Evolutionary conservation across 73 alveolate species (phyloP), one percentile per base, ranked within the genome.

Genomic region (Uronychia binucleata): DNA sequence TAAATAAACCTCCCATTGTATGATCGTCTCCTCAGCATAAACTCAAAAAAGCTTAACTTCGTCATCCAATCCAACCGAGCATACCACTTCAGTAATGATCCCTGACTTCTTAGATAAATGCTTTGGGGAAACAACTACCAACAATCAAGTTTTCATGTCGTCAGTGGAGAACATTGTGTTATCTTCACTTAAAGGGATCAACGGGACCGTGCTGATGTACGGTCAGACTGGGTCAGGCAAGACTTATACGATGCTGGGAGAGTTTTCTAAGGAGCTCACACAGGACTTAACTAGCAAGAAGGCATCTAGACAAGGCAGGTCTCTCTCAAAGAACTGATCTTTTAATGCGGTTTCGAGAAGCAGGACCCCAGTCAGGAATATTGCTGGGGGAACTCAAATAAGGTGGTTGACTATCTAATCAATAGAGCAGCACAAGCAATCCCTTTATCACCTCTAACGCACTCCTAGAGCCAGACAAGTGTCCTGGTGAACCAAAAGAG

Each of bases 201-300:
- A 92, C 67, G 97, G 94, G 5, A 92, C 97, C 14, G 81, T 92
- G 5, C 89, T 92, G 67, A 91, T 91, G 91, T 92, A 92, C 85
- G 97, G 97, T 32, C 88, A 88, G 79, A 92, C 97, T 0, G 97
- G 97, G 1, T 88, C 95, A 29, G 97, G 97, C 1, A 92, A 92
- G 80, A 92, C 97, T 74, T 92, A 89, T 77, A 92, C 97, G 1
- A 89, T 92, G 95, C 85, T 92, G 0, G 97, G 97, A 57, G 88
- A 82, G 1, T 74, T 58, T 75, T 82, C 89, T 19, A 60, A 60
- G 32, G 89, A 82, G 5, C 19, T 46, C 19, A 19, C 5, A 11
- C 19, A 5, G 5, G 67, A 46, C 19, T 5, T 19, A 11, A 46
- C 19, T 46, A 5, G n/a, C 19, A 46, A 11, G 67, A 46, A 5